Evolutionary conservation across 2,329 filamentous ascomycete species (phyloP), one percentile per base, ranked within the genome.

Genomic region (Trichoderma afroharzianum): DNA sequence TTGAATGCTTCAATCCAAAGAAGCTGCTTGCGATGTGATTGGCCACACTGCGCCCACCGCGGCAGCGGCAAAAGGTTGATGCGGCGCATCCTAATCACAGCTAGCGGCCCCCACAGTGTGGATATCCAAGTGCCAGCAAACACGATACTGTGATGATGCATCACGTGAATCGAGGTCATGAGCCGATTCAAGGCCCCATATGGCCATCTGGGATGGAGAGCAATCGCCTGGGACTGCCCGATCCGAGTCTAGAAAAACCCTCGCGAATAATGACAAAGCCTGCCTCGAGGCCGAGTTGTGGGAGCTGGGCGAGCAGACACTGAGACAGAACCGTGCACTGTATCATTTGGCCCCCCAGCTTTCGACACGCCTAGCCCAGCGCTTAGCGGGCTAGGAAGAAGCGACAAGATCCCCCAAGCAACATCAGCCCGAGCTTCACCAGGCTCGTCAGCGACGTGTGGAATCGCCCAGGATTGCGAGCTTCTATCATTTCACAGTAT

Each of bases 151-250:
- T 80, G 70, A 55, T 47, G 63, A 55, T n/a, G 7, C 73, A 76
- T 82, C 80, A 82, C 80, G 80, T 82, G 80, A 75, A 76, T 70
- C 64, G 30, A 74, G 72, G 74, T 80, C 78, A 78, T 80, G 77
- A 79, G 76, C 76, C 76, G 73, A 71, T 71, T 43, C 68, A 74
- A 71, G 57, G 66, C 71, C 76, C 76, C 77, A 78, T 75, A 73
- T 73, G 71, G 71, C 73, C 71, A 70, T 43, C 30, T 32, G 53
- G 12, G 26, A 63, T 61, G 21, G 21, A 53, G 39, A 72, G 50
- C 39, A 50, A 50, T 72, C 43, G 50, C 36, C 36, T 24, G 57
- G 59, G 24, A 69, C 33, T 58, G 57, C 58, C 67, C 47, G 59
- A 70, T 63, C 4, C 26, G 39, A 47, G 47, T 59, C 26, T 50